Evolutionary conservation across 148 eudicot species (phyloP).

Genomic region (Fagopyrum tataricum): DNA sequence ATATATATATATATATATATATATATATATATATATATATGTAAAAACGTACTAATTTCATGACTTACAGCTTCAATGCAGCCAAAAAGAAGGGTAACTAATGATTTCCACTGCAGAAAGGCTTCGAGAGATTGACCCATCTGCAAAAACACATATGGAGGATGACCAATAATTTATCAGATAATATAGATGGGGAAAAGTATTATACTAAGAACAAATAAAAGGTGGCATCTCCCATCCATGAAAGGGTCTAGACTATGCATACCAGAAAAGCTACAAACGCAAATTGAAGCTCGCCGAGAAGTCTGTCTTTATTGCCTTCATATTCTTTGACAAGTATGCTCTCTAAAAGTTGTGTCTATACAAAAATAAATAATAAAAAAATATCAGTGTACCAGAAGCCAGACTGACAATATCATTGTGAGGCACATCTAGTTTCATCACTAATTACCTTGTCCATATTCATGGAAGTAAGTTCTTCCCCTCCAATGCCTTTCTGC

Average conservation of each 20-base stretch:
- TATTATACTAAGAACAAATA: neutral
- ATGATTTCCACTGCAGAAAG: constrained; percentile 88
- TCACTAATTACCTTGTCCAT: constrained; percentile 68
- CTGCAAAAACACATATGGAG: constrained; percentile 29
- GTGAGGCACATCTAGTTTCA: neutral
- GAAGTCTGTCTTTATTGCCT: constrained; percentile 71
- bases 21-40: too few species aligned
- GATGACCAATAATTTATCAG: neutral
- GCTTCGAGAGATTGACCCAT: constrained; percentile 99
- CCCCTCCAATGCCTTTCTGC: constrained; percentile 66
- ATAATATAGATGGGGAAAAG: neutral
- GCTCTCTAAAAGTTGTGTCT: constrained; percentile 70
- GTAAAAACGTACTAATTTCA: neutral
- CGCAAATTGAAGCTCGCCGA: constrained; percentile 90
- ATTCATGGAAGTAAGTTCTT: constrained; percentile 76
- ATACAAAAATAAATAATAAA: constrained; percentile 11
- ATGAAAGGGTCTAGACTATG: neutral
- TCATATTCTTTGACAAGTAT: constrained; percentile 60
- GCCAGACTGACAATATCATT: neutral
- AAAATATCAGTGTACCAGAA: neutral
- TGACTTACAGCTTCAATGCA: constrained; percentile 87
- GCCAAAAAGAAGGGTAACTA: constrained; percentile 77
- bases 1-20: too few species aligned
- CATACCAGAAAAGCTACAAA: constrained; percentile 81
- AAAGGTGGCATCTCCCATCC: neutral